These are phyloP conservation scores for Raphanus sativus DNA, from an alignment of 345 rosid genomes.

Conservation along the genomic window DNA sequence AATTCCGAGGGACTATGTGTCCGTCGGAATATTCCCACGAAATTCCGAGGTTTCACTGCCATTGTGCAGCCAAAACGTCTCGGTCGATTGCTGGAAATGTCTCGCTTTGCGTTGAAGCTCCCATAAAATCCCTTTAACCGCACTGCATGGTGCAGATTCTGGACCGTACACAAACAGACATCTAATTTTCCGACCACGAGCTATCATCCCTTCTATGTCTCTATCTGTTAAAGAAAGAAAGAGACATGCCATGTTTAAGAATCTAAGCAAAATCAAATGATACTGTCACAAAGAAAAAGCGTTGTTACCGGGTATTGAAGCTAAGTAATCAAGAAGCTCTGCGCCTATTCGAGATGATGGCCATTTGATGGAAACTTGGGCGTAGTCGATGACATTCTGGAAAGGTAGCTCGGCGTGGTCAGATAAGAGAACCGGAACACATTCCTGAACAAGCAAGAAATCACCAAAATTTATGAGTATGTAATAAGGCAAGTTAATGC, in stretches of 20 bases:
- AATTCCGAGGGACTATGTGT: too few species aligned
- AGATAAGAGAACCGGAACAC: conserved; percentile 90
- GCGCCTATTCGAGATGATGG: conserved; percentile 78
- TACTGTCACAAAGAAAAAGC: neutral
- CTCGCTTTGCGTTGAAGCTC: conserved; percentile 93
- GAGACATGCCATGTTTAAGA: conserved; percentile 7
- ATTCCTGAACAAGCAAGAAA: conserved; percentile 60
- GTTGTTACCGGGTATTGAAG: conserved; percentile 64
- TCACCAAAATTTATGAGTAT: neutral
- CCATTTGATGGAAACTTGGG: conserved; percentile 86
- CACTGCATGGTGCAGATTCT: conserved; percentile 68
- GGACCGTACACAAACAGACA: conserved; percentile 82
- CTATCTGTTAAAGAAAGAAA: conserved; percentile 46
- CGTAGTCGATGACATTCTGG: conserved; percentile 84
- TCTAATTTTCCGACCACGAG: conserved; percentile 62
- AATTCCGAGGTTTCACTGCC: too few species aligned
- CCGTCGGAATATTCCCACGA: too few species aligned
- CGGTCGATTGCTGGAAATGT: conserved; percentile 78
- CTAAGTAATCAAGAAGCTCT: conserved; percentile 76
- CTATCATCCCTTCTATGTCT: conserved; percentile 66
- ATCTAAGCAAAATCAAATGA: neutral
- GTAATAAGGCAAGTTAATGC: neutral
- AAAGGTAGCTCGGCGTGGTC: conserved; percentile 88
- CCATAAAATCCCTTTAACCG: conserved; percentile 82
- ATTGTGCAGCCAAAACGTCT: conserved; percentile 97